A percentile compares a stretch with the other conserved stretches of the same genome.
Conservation (phyloP, 1,284 basidiomycete species). For the Ganoderma boninense region DNA sequence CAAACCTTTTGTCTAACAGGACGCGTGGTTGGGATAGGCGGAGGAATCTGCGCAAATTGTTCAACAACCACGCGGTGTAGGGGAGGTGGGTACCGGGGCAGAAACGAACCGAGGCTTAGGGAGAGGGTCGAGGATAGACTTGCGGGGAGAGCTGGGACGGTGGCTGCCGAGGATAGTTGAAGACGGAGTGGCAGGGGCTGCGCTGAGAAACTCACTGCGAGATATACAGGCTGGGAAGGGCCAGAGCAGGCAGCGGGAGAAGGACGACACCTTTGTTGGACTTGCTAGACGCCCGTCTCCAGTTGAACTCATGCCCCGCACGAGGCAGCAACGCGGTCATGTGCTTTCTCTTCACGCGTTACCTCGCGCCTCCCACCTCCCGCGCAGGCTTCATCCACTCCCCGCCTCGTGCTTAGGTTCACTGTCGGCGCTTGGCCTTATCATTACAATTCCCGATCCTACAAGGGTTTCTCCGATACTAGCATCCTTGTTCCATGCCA, state of each 20-base stretch:
- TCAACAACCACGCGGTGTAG: not conserved
- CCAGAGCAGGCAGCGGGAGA: conserved; percentile 3
- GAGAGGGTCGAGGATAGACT: not conserved
- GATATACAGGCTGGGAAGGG: conserved; percentile 1
- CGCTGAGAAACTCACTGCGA: not conserved
- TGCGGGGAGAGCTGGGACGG: not conserved
- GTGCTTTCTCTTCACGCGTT: conserved; percentile 7
- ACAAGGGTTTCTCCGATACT: no score
- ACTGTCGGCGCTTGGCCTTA: not conserved
- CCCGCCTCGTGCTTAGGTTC: not conserved
- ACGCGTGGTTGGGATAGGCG: conserved; percentile 5
- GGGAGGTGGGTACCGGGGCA: not conserved
- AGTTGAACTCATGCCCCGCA: conserved; percentile 31
- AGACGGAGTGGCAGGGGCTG: not conserved
- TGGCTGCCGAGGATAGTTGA: conserved; percentile 2
- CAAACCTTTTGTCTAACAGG: conserved; percentile 1
- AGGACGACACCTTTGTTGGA: conserved; percentile 20
- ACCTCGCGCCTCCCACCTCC: conserved; percentile 11
- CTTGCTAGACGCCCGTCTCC: conserved; percentile 20
- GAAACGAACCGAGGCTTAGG: not conserved
- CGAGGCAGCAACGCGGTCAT: conserved; percentile 32
- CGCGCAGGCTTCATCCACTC: not conserved
- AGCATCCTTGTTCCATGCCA: not conserved
- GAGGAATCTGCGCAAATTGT: not conserved
- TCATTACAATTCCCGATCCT: not conserved